phyloP scores from a whole-genome alignment of 805 yeast genomes.

The Cyberlindnera xishuangbannaensis region DNA sequence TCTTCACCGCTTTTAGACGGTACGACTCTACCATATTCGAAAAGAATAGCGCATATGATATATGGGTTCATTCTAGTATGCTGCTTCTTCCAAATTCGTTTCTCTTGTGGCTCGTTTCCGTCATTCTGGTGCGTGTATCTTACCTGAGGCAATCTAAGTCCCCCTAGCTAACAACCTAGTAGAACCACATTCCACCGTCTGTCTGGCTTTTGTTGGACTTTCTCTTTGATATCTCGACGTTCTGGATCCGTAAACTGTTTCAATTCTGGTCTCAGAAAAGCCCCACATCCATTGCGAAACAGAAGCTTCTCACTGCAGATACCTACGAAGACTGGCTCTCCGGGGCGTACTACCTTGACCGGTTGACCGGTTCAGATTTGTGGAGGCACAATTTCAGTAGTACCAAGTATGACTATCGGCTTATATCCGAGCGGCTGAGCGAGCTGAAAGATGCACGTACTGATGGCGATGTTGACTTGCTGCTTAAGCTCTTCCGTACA shows the following conservation, averaged over 20 bases:
- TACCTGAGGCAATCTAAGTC: not conserved
- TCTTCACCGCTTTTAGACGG: no score
- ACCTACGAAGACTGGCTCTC: constrained; percentile 69
- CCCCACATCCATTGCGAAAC: constrained; percentile 42
- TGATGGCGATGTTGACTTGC: constrained; percentile 43
- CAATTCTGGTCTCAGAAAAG: constrained; percentile 30
- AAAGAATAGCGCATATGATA: no score
- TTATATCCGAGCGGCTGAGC: constrained; percentile 70
- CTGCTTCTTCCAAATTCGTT: constrained; percentile 9
- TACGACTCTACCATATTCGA: no score
- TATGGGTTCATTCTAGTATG: constrained; percentile 4
- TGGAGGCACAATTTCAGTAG: constrained; percentile 86
- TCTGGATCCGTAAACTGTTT: constrained; percentile 31
- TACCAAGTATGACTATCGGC: constrained; percentile 73
- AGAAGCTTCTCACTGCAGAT: constrained; percentile 44
- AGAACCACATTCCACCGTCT: constrained; percentile 37
- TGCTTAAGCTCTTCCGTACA: constrained; percentile 63
- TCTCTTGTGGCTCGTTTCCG: constrained; percentile 14
- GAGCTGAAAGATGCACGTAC: constrained; percentile 56
- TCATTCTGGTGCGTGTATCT: constrained; percentile 18
- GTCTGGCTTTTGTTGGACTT: constrained; percentile 36
- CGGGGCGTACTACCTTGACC: constrained; percentile 44
- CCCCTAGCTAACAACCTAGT: not conserved
- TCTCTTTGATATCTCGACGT: constrained; percentile 35
- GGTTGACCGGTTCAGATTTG: constrained; percentile 45